These are phyloP conservation scores for Mikania micrantha DNA, from an alignment of 129 eudicot species.

Conservation along the genomic window DNA sequence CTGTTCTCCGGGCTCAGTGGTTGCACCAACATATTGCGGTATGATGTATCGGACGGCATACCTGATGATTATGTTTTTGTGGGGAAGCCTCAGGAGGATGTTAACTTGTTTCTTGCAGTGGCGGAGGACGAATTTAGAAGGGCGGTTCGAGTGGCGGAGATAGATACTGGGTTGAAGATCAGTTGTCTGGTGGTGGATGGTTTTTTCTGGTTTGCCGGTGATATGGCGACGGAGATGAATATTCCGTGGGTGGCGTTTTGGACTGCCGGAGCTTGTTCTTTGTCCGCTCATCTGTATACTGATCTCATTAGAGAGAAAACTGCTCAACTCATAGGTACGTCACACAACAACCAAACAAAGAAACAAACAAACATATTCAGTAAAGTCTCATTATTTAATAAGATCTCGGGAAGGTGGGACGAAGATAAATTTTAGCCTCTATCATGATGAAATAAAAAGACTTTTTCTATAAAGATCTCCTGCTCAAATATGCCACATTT, in stretches of 20 bases:
- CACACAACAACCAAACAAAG: too few species aligned
- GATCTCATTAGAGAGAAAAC: conserved; percentile 34
- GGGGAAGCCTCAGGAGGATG: conserved; percentile 44
- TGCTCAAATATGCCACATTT: too few species aligned
- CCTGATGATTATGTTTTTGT: conserved; percentile 37
- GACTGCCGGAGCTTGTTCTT: conserved; percentile 45
- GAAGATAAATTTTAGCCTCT: too few species aligned
- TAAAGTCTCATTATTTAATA: too few species aligned
- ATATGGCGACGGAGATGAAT: conserved; percentile 44
- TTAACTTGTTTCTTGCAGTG: conserved; percentile 42
- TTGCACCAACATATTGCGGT: conserved; percentile 26
- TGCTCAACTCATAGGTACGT: conserved; percentile 27
- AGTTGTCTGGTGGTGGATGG: conserved; percentile 56
- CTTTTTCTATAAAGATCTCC: too few species aligned
- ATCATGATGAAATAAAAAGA: too few species aligned
- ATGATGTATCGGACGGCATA: conserved; percentile 45
- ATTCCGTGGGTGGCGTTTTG: conserved; percentile 64
- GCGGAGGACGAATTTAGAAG: conserved; percentile 42
- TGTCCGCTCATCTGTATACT: conserved; percentile 41
- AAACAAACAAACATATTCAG: too few species aligned
- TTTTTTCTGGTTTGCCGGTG: conserved; percentile 48
- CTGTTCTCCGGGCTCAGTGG: conserved; percentile 17
- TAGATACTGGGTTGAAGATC: conserved; percentile 29
- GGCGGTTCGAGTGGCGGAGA: conserved; percentile 41
- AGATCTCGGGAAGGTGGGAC: too few species aligned